A percentile compares a stretch with the other conserved stretches of the same genome.
phyloP scores from a whole-genome alignment of 805 yeast species.

The Wickerhamomyces strasburgensis region DNA sequence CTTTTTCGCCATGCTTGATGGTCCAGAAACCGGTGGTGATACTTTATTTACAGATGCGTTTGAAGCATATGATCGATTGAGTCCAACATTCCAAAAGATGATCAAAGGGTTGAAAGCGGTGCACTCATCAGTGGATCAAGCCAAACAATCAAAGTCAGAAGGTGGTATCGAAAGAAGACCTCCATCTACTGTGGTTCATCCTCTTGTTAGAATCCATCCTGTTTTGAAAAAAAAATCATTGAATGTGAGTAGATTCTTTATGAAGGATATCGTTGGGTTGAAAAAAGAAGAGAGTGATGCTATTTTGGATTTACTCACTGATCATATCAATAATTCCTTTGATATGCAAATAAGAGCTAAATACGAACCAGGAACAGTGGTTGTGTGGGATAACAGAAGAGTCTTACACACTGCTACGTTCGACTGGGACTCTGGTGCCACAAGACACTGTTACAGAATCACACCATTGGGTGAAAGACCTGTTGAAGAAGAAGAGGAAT shows the following conservation, averaged over 20 bases:
- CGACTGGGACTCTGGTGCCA: slow-evolving; percentile 64
- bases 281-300: slow-evolving; percentile 67
- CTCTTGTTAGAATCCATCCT: slow-evolving; percentile 69
- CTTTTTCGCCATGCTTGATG: slow-evolving; percentile 57
- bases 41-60: slow-evolving; percentile 69
- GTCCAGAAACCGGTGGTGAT: slow-evolving; percentile 68
- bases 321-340: slow-evolving; percentile 46
- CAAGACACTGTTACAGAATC: slow-evolving; percentile 70
- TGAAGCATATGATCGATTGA: slow-evolving; percentile 68
- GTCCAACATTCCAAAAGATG: slow-evolving; percentile 57
- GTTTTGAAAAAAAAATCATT: slow-evolving; percentile 58
- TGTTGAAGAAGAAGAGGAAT: slow-evolving; percentile 40
- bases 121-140: slow-evolving; percentile 71
- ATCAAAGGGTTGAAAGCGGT: slow-evolving; percentile 58
- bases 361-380: slow-evolving; percentile 69
- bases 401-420: slow-evolving; percentile 63
- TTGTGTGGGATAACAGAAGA: slow-evolving; percentile 76
- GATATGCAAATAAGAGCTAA: slow-evolving; percentile 66
- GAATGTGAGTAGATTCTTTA: slow-evolving; percentile 55
- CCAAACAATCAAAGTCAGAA: slow-evolving; percentile 42
- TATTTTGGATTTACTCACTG: slow-evolving; percentile 51
- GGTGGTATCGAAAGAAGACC: slow-evolving; percentile 69
- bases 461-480: slow-evolving; percentile 76
- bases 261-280: slow-evolving; percentile 64
- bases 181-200: slow-evolving; percentile 55